These are phyloP conservation scores for Antitrichia curtipendula DNA, from an alignment of 225 moss, liverwort and hornwort genomes.

Conservation along the genomic window DNA sequence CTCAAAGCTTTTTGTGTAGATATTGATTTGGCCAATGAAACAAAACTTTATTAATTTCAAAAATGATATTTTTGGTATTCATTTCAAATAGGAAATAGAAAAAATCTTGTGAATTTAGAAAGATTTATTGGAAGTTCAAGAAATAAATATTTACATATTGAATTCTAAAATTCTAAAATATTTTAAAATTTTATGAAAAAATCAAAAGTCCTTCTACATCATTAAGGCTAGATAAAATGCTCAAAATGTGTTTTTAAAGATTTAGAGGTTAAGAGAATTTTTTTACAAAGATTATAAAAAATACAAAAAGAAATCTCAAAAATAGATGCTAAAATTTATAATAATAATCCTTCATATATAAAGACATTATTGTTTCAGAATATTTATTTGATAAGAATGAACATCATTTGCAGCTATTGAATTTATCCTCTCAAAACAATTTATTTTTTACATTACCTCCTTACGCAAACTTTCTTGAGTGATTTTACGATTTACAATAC, in stretches of 20 bases:
- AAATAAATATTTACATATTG: too few relatives aligned
- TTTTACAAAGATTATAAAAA: background rate
- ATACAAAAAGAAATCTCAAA: background rate
- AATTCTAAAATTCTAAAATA: background rate
- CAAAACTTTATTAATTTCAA: too few relatives aligned
- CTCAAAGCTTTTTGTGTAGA: background rate
- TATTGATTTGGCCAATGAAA: too few relatives aligned
- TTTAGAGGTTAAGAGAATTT: rapidly evolving
- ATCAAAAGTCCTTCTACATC: background rate
- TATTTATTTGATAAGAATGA: background rate
- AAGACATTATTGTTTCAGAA: too few relatives aligned
- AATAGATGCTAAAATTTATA: background rate
- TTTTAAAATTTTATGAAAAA: background rate
- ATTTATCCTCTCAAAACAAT: background rate
- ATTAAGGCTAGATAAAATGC: background rate
- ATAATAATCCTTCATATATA: rapidly evolving
- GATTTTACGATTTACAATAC: constrained; percentile 37
- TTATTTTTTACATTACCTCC: constrained; percentile 22
- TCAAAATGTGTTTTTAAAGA: too few relatives aligned
- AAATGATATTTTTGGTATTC: rapidly evolving
- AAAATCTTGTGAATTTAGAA: rapidly evolving
- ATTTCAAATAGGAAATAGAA: background rate
- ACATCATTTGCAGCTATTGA: background rate
- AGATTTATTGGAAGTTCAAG: background rate
- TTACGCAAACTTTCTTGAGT: constrained; percentile 42